These are phyloP conservation scores for Lunasporangiospora selenospora DNA, from an alignment of 192 early-diverging fungal genomes.

Conservation along the genomic window DNA sequence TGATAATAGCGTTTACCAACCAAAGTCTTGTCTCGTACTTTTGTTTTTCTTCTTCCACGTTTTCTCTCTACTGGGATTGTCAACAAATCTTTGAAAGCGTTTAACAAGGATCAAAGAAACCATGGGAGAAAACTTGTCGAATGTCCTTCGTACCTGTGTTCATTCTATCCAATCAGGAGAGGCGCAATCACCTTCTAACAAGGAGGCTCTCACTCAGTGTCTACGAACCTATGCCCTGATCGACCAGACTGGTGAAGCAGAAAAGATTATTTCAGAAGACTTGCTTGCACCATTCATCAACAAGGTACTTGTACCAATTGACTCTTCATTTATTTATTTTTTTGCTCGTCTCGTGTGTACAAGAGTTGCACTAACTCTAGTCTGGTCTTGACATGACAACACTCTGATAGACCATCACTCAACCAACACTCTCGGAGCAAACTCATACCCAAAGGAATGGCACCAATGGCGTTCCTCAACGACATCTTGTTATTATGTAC, in stretches of 20 bases:
- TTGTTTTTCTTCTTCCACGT: slow-evolving; percentile 1
- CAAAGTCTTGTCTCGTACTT: neutral
- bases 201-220: slow-evolving; percentile 67
- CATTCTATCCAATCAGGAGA: slow-evolving; percentile 18
- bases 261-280: slow-evolving; percentile 64
- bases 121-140: slow-evolving; percentile 63
- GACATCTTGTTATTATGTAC: slow-evolving; percentile 63
- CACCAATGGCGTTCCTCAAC: neutral
- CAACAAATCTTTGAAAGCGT: slow-evolving; percentile 53
- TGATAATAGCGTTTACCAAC: neutral
- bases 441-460: neutral
- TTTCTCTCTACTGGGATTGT: neutral
- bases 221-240: slow-evolving; percentile 78
- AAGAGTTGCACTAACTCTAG: neutral
- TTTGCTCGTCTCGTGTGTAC: neutral
- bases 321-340: neutral
- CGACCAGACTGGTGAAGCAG: slow-evolving; percentile 70
- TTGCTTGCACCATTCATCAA: slow-evolving; percentile 60
- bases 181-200: slow-evolving; percentile 36
- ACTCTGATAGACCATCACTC: slow-evolving; percentile 20
- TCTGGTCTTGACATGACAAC: neutral
- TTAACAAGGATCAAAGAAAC: slow-evolving; percentile 78
- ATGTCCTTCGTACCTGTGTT: slow-evolving; percentile 62
- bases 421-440: slow-evolving; percentile 21
- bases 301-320: slow-evolving; percentile 59